phyloP scores from a whole-genome alignment of 257 asterid genomes.

The Salvia hispanica region DNA sequence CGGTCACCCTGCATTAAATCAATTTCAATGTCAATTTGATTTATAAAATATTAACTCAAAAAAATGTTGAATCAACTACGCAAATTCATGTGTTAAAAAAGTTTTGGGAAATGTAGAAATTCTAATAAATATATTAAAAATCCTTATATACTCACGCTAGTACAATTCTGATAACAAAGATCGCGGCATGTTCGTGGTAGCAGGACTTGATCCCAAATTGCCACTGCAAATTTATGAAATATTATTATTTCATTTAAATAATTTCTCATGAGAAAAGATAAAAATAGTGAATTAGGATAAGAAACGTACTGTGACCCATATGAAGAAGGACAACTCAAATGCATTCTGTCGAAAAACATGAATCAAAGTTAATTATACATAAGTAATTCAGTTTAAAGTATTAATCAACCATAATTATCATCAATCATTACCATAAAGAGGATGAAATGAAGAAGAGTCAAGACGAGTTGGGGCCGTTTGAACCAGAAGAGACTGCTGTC shows the following conservation, averaged over 20 bases:
- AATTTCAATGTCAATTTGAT: too few species aligned
- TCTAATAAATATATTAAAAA: not conserved
- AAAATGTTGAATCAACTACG: too few species aligned
- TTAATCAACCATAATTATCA: too few species aligned
- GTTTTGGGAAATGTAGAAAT: not conserved
- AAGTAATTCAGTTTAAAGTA: too few species aligned
- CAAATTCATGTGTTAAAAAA: too few species aligned
- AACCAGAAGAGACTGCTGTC: conserved; percentile 70
- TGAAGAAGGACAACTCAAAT: conserved; percentile 65
- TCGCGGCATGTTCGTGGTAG: conserved; percentile 52
- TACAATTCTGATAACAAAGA: conserved; percentile 59
- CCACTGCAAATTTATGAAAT: conserved; percentile 41
- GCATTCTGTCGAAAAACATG: conserved; percentile 53
- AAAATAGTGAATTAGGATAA: not conserved
- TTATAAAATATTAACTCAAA: too few species aligned
- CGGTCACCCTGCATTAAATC: conserved; percentile 48
- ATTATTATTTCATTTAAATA: not conserved
- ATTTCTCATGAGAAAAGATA: not conserved
- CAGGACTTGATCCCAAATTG: conserved; percentile 71
- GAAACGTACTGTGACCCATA: conserved; percentile 67
- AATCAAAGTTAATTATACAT: not conserved
- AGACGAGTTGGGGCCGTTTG: conserved; percentile 55
- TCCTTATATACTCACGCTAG: conserved; percentile 56
- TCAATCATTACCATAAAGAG: conserved; percentile 54
- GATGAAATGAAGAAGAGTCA: conserved; percentile 62